phyloP scores from a whole-genome alignment of 345 rosid genomes.

The Raphanus raphanistrum region DNA sequence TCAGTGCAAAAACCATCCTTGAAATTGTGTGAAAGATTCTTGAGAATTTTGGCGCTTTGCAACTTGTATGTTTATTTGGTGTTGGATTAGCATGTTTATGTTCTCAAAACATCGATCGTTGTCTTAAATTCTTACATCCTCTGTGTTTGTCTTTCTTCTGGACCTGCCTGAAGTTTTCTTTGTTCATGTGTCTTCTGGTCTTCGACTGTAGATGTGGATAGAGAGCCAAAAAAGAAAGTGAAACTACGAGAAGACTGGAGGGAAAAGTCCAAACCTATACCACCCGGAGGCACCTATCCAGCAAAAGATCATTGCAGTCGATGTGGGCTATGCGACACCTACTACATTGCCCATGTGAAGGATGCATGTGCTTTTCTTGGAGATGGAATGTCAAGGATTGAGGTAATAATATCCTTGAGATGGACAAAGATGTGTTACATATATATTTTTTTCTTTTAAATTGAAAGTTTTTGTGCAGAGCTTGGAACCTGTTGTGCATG shows the following conservation, averaged over 20 bases:
- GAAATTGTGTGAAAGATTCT: background rate
- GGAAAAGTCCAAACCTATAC: constrained; percentile 75
- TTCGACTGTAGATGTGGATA: constrained; percentile 35
- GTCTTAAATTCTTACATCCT: background rate
- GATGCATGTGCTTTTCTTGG: constrained; percentile 94
- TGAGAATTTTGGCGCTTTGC: background rate
- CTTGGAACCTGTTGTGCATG: constrained; percentile 84
- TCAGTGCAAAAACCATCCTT: background rate
- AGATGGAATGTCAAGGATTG: constrained; percentile 93
- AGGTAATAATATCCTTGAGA: constrained; percentile 43
- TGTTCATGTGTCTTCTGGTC: background rate
- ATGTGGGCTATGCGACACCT: constrained; percentile 91
- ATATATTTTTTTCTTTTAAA: constrained; percentile 16
- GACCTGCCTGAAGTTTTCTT: background rate
- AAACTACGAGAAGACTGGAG: constrained; percentile 88
- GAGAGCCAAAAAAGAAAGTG: constrained; percentile 48
- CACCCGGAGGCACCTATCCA: constrained; percentile 87
- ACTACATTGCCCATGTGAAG: constrained; percentile 92
- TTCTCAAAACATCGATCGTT: background rate
- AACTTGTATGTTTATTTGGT: background rate
- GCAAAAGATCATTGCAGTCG: constrained; percentile 98
- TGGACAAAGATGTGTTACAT: constrained; percentile 5
- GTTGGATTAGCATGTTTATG: background rate
- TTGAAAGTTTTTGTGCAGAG: constrained; percentile 40
- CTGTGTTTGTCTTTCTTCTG: background rate